Conservation (phyloP, 306 rosid species). For the Gastrolobium bilobum region DNA sequence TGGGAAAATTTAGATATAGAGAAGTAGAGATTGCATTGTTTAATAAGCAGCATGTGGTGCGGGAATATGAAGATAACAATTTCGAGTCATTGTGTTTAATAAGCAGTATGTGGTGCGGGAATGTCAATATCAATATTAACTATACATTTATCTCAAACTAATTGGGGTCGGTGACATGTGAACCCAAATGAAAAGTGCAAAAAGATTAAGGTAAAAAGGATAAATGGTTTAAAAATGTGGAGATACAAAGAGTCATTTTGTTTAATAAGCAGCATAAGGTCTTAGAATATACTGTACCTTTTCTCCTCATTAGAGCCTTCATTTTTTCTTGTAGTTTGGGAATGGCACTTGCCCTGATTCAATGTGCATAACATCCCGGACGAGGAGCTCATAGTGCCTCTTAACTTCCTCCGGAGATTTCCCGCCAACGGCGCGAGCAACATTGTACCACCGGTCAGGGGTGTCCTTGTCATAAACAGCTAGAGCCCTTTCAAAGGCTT, state of each 20-base stretch:
- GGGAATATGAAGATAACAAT: neutral
- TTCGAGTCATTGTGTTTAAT: neutral
- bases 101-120: no score
- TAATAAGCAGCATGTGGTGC: neutral
- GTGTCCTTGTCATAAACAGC: conserved; percentile 91
- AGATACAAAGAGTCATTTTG: no score
- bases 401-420: conserved; percentile 87
- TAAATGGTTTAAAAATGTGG: no score
- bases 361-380: conserved; percentile 75
- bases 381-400: conserved; percentile 79
- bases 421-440: conserved; percentile 80
- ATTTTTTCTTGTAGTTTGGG: conserved; percentile 70
- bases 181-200: no score
- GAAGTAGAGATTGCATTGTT: neutral
- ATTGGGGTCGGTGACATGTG: no score
- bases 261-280: neutral
- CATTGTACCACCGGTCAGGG: conserved; percentile 86
- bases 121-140: no score
- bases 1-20: neutral
- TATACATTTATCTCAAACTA: no score
- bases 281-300: conserved; percentile 54
- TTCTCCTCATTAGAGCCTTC: conserved; percentile 55
- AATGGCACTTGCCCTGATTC: conserved; percentile 80
- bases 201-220: no score
- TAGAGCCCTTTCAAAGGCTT: conserved; percentile 90